A percentile compares a stretch with the other conserved stretches of the same genome.
Evolutionary conservation across 2,329 filamentous ascomycete species (phyloP).

Genomic region (Capronia epimyces): DNA sequence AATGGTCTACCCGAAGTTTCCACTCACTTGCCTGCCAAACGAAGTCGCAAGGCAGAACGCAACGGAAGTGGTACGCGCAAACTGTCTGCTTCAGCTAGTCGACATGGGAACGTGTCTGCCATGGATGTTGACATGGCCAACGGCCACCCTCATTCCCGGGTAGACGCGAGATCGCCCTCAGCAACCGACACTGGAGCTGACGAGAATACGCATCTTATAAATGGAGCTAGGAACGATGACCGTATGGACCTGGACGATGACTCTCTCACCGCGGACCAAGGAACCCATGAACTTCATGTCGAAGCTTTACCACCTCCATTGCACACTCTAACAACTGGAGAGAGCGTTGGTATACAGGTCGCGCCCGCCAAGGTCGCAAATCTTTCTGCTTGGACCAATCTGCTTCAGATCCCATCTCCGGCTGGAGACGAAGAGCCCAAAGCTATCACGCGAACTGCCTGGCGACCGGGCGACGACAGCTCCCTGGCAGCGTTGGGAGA

Average conservation of each 20-base stretch:
- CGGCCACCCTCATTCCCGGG: slow-evolving; percentile 21
- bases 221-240: slow-evolving; percentile 27
- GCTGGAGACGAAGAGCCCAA: slow-evolving; percentile 32
- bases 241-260: slow-evolving; percentile 38
- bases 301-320: slow-evolving; percentile 29
- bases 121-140: slow-evolving; percentile 27
- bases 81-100: slow-evolving; percentile 28
- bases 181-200: slow-evolving; percentile 37
- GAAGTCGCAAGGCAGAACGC: slow-evolving; percentile 32
- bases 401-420: slow-evolving; percentile 34
- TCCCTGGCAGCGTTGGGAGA: slow-evolving; percentile 41
- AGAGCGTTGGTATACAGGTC: slow-evolving; percentile 46
- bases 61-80: slow-evolving; percentile 33
- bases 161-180: slow-evolving; percentile 25
- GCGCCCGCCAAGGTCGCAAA: slow-evolving; percentile 45
- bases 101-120: slow-evolving; percentile 29
- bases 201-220: slow-evolving; percentile 31
- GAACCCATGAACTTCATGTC: slow-evolving; percentile 24
- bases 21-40: slow-evolving; percentile 32
- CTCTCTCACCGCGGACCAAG: slow-evolving; percentile 35
- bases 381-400: slow-evolving; percentile 41
- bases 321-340: slow-evolving; percentile 41
- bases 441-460: slow-evolving; percentile 38
- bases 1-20: slow-evolving; percentile 36
- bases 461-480: slow-evolving; percentile 43